Conservation (phyloP, 345 rosid genomes). For the Physaria fendleri region DNA sequence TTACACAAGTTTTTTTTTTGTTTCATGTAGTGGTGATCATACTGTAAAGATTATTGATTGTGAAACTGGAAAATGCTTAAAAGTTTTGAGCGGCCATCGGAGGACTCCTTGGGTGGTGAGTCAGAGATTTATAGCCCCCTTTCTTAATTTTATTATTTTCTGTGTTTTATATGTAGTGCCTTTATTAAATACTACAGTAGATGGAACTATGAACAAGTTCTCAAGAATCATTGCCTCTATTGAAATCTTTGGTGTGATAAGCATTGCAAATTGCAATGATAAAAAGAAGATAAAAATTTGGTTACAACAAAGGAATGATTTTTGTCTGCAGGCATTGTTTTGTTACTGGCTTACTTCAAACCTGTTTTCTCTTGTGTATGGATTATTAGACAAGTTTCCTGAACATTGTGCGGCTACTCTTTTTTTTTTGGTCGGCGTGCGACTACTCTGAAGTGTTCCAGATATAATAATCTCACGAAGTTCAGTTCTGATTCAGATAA, state of each 20-base stretch:
- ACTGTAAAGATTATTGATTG: slow-evolving; percentile 87
- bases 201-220: slow-evolving; percentile 53
- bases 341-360: slow-evolving; percentile 53
- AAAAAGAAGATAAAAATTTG: neutral
- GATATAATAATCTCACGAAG: slow-evolving; percentile 34
- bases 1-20: neutral
- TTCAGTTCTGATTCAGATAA: slow-evolving; percentile 35
- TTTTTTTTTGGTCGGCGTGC: too few species aligned
- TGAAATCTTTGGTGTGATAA: neutral
- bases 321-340: slow-evolving; percentile 39
- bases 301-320: neutral
- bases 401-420: neutral
- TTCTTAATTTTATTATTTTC: neutral
- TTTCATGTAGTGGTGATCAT: slow-evolving; percentile 68
- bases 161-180: neutral
- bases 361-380: slow-evolving; percentile 39
- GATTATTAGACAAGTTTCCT: slow-evolving; percentile 34
- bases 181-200: too few species aligned
- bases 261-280: neutral
- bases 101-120: slow-evolving; percentile 99
- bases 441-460: slow-evolving; percentile 8
- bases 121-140: slow-evolving; percentile 1
- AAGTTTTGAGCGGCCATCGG: slow-evolving; percentile 83
- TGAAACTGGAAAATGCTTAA: slow-evolving; percentile 75
- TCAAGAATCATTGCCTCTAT: slow-evolving; percentile 43